Evolutionary conservation across 148 eudicot species (phyloP).

Genomic region (Rhododendron vialii): DNA sequence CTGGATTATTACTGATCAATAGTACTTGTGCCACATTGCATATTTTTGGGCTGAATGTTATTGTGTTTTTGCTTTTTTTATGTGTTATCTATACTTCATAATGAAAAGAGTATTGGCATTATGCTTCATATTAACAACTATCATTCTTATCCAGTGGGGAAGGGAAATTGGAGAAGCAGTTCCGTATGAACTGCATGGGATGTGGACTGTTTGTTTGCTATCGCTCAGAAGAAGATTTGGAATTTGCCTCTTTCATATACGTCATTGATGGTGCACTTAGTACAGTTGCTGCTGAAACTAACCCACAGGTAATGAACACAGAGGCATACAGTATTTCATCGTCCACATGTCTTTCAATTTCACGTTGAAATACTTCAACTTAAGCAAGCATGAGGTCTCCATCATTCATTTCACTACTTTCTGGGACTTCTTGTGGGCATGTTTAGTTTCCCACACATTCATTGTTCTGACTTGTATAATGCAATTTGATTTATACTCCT

Average conservation of each 20-base stretch:
- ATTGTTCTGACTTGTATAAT: background rate
- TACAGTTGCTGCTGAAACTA: slow-evolving; percentile 94
- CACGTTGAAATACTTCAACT: background rate
- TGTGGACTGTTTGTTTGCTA: slow-evolving; percentile 97
- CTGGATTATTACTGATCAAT: background rate
- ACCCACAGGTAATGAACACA: slow-evolving; percentile 64
- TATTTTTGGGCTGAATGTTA: background rate
- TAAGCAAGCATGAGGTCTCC: background rate
- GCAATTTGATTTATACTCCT: background rate
- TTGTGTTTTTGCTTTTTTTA: background rate
- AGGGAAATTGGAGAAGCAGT: slow-evolving; percentile 92
- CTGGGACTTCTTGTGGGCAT: background rate
- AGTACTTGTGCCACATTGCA: background rate
- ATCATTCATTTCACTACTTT: background rate
- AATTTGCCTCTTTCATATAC: slow-evolving; percentile 65
- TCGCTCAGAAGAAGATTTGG: slow-evolving; percentile 86
- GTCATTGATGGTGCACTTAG: slow-evolving; percentile 90
- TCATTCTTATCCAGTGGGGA: slow-evolving; percentile 60
- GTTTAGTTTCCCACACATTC: background rate
- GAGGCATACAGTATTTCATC: background rate
- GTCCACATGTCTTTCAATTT: background rate
- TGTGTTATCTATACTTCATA: background rate
- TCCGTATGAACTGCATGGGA: slow-evolving; percentile 82
- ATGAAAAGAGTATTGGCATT: background rate
- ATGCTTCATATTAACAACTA: background rate